Evolutionary conservation across 495 filamentous ascomycete genomes (phyloP).

Genomic region (Clavariopsis aquatica): DNA sequence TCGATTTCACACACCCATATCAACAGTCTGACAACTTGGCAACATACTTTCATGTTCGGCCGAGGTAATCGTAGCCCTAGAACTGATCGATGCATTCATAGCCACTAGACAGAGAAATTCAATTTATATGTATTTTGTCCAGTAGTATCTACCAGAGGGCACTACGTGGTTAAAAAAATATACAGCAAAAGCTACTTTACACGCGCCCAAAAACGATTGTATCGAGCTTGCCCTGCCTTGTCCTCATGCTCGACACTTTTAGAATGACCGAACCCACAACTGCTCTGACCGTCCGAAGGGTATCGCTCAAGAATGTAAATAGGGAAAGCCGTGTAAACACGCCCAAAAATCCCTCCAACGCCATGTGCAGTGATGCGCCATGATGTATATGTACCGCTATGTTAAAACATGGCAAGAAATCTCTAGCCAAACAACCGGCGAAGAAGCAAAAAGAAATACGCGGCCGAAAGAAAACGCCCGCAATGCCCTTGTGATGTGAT

Average conservation of each 20-base stretch:
- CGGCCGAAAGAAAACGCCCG: conserved; percentile 22
- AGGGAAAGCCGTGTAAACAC: not conserved
- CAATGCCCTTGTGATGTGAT: conserved; percentile 26
- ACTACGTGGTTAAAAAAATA: not conserved
- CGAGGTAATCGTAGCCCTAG: not conserved
- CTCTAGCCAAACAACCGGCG: conserved; percentile 6
- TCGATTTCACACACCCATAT: no score
- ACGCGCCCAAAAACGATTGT: not conserved
- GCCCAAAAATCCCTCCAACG: conserved; percentile 18
- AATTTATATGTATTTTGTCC: not conserved
- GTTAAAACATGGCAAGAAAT: conserved; percentile 5
- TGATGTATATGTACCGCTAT: conserved; percentile 10
- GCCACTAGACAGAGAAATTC: not conserved
- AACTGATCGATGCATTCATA: no score
- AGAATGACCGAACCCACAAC: conserved; percentile 12
- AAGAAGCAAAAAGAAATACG: conserved; percentile 6
- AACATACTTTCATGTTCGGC: not conserved
- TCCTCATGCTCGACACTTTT: conserved; percentile 23
- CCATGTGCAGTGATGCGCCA: conserved; percentile 17
- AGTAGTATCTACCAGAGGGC: not conserved
- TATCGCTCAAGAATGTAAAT: conserved; percentile 22
- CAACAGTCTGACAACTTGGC: not conserved
- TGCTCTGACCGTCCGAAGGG: conserved; percentile 11
- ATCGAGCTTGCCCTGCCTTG: not conserved
- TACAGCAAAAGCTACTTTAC: no score